Percentiles rank a stretch among this genome's conserved stretches.
phyloP scores from a whole-genome alignment of 2,329 filamentous ascomycete species.

The Pseudogymnoascus sp. region DNA sequence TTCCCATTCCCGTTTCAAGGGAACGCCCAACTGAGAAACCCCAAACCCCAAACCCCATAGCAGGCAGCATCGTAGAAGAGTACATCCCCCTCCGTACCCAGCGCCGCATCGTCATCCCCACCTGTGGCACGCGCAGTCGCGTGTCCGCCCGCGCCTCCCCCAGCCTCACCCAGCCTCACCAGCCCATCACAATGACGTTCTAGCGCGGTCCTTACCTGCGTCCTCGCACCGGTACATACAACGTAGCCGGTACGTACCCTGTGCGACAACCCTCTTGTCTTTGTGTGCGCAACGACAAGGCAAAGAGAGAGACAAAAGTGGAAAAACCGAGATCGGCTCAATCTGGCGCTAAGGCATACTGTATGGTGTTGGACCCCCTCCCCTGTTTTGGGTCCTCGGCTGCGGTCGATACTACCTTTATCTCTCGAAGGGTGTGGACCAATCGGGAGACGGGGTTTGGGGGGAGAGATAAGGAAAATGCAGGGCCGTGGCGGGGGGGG shows the following conservation, averaged over 20 bases:
- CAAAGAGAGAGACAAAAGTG: not conserved
- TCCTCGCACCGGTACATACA: not conserved
- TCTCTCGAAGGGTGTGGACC: not conserved
- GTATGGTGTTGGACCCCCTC: no score
- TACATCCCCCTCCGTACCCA: not conserved
- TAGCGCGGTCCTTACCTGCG: not conserved
- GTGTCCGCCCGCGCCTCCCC: not conserved
- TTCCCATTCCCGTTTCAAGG: not conserved
- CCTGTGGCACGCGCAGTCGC: not conserved
- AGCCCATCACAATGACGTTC: not conserved
- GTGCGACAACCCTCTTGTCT: no score
- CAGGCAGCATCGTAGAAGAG: not conserved
- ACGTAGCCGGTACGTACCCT: not conserved
- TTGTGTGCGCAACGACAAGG: no score
- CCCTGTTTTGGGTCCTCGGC: not conserved
- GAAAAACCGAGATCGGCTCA: not conserved
- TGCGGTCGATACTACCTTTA: not conserved
- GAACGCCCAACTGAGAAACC: not conserved
- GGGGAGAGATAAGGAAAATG: not conserved
- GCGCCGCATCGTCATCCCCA: not conserved
- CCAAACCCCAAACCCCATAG: not conserved
- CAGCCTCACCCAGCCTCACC: not conserved
- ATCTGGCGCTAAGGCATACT: conserved; percentile 6
- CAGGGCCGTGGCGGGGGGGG: not conserved
- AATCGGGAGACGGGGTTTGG: not conserved